Percentiles rank a stretch among this genome's conserved stretches.
Evolutionary conservation across 1,284 basidiomycete species (phyloP).

Genomic region (Inonotus obliquus): DNA sequence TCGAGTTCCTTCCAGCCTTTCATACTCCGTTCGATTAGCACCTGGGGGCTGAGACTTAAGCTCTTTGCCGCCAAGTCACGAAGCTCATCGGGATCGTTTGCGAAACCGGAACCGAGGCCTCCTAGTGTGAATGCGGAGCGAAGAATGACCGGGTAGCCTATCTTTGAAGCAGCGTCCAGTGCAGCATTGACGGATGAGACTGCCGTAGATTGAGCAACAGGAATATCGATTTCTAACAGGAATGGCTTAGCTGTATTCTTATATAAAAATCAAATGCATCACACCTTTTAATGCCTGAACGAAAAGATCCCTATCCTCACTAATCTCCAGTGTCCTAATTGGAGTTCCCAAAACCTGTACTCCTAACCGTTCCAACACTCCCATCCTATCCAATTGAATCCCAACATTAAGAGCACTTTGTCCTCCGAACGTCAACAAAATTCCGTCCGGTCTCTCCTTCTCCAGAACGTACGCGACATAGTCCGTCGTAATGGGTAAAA

Average conservation of each 20-base stretch:
- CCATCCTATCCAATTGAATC: constrained; percentile 97
- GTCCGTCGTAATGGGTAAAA: constrained; percentile 94
- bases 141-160: constrained; percentile 97
- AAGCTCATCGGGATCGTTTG: constrained; percentile 92
- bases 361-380: constrained; percentile 90
- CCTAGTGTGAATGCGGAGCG: constrained; percentile 98
- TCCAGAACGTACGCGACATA: constrained; percentile 99
- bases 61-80: constrained; percentile 92
- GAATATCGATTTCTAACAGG: constrained; percentile 89
- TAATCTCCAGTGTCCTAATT: constrained; percentile 91
- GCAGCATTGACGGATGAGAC: constrained; percentile 95
- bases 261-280: constrained; percentile 18
- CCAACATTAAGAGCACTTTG: constrained; percentile 98
- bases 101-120: constrained; percentile 98
- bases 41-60: constrained; percentile 90
- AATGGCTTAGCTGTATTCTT: constrained; percentile 3
- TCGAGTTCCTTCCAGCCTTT: constrained; percentile 99
- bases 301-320: constrained; percentile 97
- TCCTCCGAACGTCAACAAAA: constrained; percentile 96
- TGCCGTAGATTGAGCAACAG: constrained; percentile 94
- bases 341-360: constrained; percentile 95
- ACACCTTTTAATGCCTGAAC: constrained; percentile 93
- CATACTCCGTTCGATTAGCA: constrained; percentile 96
- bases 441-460: constrained; percentile 97
- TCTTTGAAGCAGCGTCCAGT: constrained; percentile 83